These are phyloP conservation scores for Phytophthora litchii DNA, from an alignment of 352 stramenopile genomes.

Conservation along the genomic window DNA sequence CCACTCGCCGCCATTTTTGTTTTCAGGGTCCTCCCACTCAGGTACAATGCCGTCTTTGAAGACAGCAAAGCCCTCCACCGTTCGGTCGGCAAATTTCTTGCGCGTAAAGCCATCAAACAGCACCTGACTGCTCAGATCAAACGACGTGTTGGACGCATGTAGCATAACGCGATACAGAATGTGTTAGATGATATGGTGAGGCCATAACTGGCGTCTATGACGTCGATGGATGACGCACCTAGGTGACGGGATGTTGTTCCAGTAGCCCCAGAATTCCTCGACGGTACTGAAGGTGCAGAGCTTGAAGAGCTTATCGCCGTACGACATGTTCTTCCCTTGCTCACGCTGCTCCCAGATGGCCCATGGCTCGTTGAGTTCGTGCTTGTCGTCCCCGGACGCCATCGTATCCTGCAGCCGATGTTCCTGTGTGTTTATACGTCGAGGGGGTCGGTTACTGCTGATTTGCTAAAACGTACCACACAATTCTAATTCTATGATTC, in stretches of 20 bases:
- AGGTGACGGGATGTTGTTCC: constrained; percentile 91
- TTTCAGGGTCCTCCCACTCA: constrained; percentile 91
- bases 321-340: constrained; percentile 77
- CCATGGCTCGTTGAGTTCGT: constrained; percentile 86
- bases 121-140: constrained; percentile 51
- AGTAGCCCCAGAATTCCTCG: constrained; percentile 92
- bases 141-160: not conserved
- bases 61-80: constrained; percentile 93
- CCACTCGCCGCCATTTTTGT: constrained; percentile 90
- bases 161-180: constrained; percentile 1
- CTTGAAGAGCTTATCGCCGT: constrained; percentile 88
- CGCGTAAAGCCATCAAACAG: constrained; percentile 83
- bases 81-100: constrained; percentile 93
- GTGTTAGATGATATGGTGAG: constrained; percentile 20
- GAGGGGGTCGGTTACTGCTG: constrained; percentile 17
- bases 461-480: constrained; percentile 23
- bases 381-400: constrained; percentile 58
- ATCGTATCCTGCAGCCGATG: constrained; percentile 36
- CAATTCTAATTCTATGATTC: not conserved
- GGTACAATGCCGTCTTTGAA: constrained; percentile 92
- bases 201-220: not conserved
- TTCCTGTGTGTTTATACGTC: not conserved
- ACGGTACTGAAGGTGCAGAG: constrained; percentile 87
- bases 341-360: constrained; percentile 89
- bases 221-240: constrained; percentile 46